Conservation (phyloP, 2,329 filamentous ascomycete species). For the Aspergillus ochraceoroseus region DNA sequence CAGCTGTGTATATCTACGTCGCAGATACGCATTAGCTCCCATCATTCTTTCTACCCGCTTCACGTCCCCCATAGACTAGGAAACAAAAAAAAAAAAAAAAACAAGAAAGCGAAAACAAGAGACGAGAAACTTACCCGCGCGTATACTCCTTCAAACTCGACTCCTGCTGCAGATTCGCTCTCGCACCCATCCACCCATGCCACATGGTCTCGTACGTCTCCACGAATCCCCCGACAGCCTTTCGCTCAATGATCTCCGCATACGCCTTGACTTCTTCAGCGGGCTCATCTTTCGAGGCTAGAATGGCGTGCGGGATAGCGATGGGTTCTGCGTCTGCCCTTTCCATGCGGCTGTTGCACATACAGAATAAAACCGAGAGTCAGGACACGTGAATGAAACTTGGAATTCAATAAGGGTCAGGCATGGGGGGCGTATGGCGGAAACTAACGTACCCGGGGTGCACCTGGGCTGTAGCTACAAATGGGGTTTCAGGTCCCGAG, state of each 20-base stretch:
- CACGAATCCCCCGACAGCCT: constrained; percentile 54
- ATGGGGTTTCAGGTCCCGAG: constrained; percentile 52
- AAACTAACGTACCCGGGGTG: constrained; percentile 32
- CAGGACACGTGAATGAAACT: too few relatives aligned
- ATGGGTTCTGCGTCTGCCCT: constrained; percentile 56
- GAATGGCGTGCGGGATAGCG: constrained; percentile 57
- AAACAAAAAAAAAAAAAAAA: too few relatives aligned
- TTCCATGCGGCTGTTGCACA: constrained; percentile 40
- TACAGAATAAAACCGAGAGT: too few relatives aligned
- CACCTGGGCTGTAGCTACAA: constrained; percentile 40
- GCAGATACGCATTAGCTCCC: background rate
- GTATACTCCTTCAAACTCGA: constrained; percentile 58
- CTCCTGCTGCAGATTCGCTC: constrained; percentile 54
- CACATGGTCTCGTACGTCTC: constrained; percentile 64
- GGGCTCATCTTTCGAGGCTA: constrained; percentile 63
- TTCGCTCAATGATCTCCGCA: constrained; percentile 48
- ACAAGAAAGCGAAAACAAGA: background rate
- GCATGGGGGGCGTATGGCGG: too few relatives aligned
- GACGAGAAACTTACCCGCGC: constrained; percentile 42
- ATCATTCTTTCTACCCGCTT: background rate
- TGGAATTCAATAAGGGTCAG: too few relatives aligned
- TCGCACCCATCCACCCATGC: constrained; percentile 70
- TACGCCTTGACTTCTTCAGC: constrained; percentile 50
- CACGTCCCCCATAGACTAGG: too few relatives aligned
- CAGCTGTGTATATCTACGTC: constrained; percentile 19